Conservation (phyloP, 2,329 filamentous ascomycete genomes). For the Fusarium torulosum region DNA sequence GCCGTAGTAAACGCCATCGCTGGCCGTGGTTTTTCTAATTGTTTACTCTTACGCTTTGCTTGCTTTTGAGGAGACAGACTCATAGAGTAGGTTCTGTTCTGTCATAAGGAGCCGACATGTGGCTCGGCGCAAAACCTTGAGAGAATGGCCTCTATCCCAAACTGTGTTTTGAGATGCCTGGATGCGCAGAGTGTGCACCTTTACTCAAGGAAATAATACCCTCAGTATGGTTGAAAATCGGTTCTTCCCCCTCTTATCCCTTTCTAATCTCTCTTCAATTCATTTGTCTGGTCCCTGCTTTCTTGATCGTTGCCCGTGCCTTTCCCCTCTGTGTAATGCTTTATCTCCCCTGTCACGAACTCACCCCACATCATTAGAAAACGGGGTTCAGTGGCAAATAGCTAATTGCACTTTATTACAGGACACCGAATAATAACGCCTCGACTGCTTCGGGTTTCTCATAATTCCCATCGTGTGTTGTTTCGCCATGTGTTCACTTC, state of each 20-base stretch:
- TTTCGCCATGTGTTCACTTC: conserved; percentile 7
- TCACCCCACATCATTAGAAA: conserved; percentile 42
- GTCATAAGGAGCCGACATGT: not conserved
- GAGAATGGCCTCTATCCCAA: conserved; percentile 1
- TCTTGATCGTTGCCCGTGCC: conserved; percentile 30
- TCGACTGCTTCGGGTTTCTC: conserved; percentile 12
- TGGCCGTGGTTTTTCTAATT: not conserved
- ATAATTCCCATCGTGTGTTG: conserved; percentile 13
- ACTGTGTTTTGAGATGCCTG: not conserved
- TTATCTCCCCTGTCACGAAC: conserved; percentile 33
- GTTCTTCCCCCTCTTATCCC: conserved; percentile 25
- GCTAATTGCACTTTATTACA: conserved; percentile 20
- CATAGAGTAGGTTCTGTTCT: not conserved
- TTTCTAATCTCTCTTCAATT: conserved; percentile 21
- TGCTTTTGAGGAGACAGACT: not conserved
- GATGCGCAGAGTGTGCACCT: not conserved
- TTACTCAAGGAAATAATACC: conserved; percentile 7
- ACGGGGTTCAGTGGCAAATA: conserved; percentile 38
- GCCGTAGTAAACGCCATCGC: conserved; percentile 22
- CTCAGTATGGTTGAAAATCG: conserved; percentile 13
- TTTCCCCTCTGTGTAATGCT: conserved; percentile 35
- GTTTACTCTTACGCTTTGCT: conserved; percentile 13
- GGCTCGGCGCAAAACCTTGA: not conserved
- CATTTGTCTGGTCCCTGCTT: conserved; percentile 22
- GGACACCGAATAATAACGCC: conserved; percentile 9